Conservation (phyloP, 2,329 filamentous ascomycete genomes). For the Alternaria panax region DNA sequence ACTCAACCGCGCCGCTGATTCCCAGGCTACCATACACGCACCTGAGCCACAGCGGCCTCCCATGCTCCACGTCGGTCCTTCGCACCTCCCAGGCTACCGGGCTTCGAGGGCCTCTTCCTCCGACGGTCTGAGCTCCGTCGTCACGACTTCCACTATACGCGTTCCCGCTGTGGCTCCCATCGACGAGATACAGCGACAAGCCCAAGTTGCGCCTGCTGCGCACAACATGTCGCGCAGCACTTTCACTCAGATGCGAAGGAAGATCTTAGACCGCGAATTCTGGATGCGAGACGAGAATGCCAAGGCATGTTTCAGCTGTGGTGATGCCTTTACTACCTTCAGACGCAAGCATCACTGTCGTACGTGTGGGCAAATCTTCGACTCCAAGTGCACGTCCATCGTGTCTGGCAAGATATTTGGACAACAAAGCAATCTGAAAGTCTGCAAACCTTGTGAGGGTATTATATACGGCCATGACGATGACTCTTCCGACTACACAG, state of each 20-base stretch:
- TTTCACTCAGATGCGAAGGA: slow-evolving; percentile 73
- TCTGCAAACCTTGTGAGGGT: slow-evolving; percentile 90
- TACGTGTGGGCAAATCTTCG: slow-evolving; percentile 96
- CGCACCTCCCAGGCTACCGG: slow-evolving; percentile 58
- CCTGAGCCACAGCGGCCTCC: slow-evolving; percentile 49
- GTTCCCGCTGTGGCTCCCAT: slow-evolving; percentile 42
- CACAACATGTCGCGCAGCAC: slow-evolving; percentile 52
- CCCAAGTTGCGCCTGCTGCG: slow-evolving; percentile 28
- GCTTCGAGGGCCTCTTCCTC: slow-evolving; percentile 56
- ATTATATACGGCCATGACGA: slow-evolving; percentile 92
- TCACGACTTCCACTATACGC: slow-evolving; percentile 45
- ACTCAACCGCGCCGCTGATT: slow-evolving; percentile 28
- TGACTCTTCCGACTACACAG: slow-evolving; percentile 89
- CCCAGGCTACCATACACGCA: slow-evolving; percentile 35
- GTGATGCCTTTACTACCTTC: slow-evolving; percentile 89
- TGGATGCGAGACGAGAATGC: slow-evolving; percentile 99
- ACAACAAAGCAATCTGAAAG: slow-evolving; percentile 80
- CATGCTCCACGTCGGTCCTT: slow-evolving; percentile 54
- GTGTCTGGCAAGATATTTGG: slow-evolving; percentile 88
- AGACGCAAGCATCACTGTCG: slow-evolving; percentile 96
- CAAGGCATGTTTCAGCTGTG: slow-evolving; percentile 95
- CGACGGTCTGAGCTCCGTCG: slow-evolving; percentile 52
- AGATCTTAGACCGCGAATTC: slow-evolving; percentile 91
- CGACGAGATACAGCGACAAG: slow-evolving; percentile 38
- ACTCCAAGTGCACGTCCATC: slow-evolving; percentile 93